Evolutionary conservation across 1,284 basidiomycete genomes (phyloP).

Genomic region (Ceratobasidium sp.): DNA sequence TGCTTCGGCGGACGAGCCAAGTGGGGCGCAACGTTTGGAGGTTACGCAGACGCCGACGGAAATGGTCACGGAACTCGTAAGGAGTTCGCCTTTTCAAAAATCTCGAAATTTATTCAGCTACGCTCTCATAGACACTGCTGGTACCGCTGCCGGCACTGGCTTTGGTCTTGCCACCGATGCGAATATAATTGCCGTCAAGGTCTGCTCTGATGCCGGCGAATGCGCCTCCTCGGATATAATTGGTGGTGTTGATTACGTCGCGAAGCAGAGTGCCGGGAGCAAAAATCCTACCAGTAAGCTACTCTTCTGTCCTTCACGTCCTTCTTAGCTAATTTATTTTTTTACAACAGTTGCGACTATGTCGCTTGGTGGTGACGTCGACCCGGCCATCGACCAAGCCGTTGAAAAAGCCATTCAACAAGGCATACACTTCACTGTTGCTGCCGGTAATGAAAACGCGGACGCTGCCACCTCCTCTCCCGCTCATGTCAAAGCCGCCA

Average conservation of each 20-base stretch:
- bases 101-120: neutral
- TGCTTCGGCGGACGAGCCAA: constrained; percentile 46
- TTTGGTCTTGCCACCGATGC: constrained; percentile 98
- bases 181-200: constrained; percentile 95
- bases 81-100: neutral
- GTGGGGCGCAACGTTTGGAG: constrained; percentile 59
- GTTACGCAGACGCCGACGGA: constrained; percentile 52
- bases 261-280: neutral
- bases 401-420: constrained; percentile 70
- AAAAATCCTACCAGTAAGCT: neutral
- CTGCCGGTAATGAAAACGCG: constrained; percentile 81
- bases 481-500: constrained; percentile 79
- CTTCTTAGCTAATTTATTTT: neutral
- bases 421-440: constrained; percentile 95
- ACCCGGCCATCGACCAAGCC: constrained; percentile 48
- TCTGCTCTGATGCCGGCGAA: constrained; percentile 91
- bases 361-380: constrained; percentile 44
- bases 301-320: neutral
- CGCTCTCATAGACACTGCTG: constrained; percentile 52
- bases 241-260: constrained; percentile 78
- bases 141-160: constrained; percentile 65
- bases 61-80: constrained; percentile 48
- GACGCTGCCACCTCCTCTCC: constrained; percentile 58
- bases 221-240: constrained; percentile 97
- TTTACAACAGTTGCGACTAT: constrained; percentile 48